Conservation (phyloP, 208 protist species). For the Leishmania amazonensis region DNA sequence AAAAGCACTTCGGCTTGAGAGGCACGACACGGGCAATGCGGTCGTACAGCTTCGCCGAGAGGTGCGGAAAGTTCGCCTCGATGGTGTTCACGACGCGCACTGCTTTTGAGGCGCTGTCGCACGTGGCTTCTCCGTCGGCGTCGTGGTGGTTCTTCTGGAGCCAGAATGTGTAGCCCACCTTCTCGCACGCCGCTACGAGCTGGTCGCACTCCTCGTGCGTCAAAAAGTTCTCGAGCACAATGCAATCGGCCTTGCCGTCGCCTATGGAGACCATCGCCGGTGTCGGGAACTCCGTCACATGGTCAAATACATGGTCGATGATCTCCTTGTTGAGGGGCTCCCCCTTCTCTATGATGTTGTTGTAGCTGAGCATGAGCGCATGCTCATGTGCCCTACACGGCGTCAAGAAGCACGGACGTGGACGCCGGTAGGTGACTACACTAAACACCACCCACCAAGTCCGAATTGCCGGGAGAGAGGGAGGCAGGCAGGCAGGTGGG, state of each 20-base stretch:
- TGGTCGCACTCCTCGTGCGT: slow-evolving; percentile 71
- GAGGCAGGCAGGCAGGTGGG: background rate
- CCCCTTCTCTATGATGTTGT: slow-evolving; percentile 87
- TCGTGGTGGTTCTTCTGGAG: slow-evolving; percentile 52
- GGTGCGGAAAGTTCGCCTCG: slow-evolving; percentile 70
- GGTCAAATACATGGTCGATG: slow-evolving; percentile 56
- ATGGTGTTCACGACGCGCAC: slow-evolving; percentile 90
- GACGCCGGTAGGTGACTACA: background rate
- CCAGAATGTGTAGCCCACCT: slow-evolving; percentile 86
- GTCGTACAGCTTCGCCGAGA: slow-evolving; percentile 63
- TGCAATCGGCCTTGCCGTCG: slow-evolving; percentile 56
- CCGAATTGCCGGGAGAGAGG: background rate
- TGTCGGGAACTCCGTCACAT: slow-evolving; percentile 18
- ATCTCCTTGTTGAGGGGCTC: slow-evolving; percentile 70
- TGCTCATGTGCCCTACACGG: background rate
- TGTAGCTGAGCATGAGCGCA: slow-evolving; percentile 67
- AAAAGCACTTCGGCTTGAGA: slow-evolving; percentile 66
- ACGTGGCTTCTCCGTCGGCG: slow-evolving; percentile 38
- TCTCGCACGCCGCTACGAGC: slow-evolving; percentile 69
- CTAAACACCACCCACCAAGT: background rate
- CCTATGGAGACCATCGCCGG: slow-evolving; percentile 25
- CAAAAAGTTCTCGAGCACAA: slow-evolving; percentile 80
- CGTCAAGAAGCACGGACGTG: background rate
- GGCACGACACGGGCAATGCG: slow-evolving; percentile 62
- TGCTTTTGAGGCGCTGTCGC: slow-evolving; percentile 44